Base-by-base conservation (phyloP, 2,329 filamentous ascomycete genomes). In the Microsporum canis region DNA sequence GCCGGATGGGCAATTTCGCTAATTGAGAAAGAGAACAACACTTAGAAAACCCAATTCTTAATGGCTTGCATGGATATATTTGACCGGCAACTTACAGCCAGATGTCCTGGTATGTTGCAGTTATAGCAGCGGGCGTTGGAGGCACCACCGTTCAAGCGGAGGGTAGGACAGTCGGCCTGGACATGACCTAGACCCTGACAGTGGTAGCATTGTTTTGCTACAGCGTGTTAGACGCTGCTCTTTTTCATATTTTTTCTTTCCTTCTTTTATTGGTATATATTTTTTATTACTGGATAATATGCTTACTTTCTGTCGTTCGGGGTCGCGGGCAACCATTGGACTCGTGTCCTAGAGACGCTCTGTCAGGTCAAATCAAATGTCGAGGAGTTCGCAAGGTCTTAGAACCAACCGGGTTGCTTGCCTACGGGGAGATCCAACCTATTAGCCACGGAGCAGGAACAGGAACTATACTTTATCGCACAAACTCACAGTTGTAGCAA, bases 121-220 rank as follows among this genome's bases (percentile, higher is more conserved):
- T 89, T 94, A 79, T 99, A 99, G 86, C 94, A 99, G 69, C 91
- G 89, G 66, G 89, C 90, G 73, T 88, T 86, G 65, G 86, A 84
- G 69, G 87, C 88, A 63, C 82, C 78, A 67, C 88, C 91, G 76
- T 86, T 95, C 75, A 99, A 78, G 69, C 94, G 90, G 66, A 99
- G 84, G 65, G 94, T 97, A 71, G 94, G 94, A 84, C 94, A 99
- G 77, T 99, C 94, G 68, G 94, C 94, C 81, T 99, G 94, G 71
- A 99, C 94, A 75, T 99, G 94, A 68, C 94, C 94, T 64, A 97
- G 84, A 63, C 94, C 94, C 81, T 97, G 94, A 83, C 94, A 99
- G 80, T 97, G 94, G 77, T 99, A 99, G 85, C 94, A 99, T 82
- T 99, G 94, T 86, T 99, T 99, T 59, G 91, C 91, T 59, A 45